Evolutionary conservation across 2,329 filamentous ascomycete species (phyloP).

Genomic region (Ceratocystis harringtonii): DNA sequence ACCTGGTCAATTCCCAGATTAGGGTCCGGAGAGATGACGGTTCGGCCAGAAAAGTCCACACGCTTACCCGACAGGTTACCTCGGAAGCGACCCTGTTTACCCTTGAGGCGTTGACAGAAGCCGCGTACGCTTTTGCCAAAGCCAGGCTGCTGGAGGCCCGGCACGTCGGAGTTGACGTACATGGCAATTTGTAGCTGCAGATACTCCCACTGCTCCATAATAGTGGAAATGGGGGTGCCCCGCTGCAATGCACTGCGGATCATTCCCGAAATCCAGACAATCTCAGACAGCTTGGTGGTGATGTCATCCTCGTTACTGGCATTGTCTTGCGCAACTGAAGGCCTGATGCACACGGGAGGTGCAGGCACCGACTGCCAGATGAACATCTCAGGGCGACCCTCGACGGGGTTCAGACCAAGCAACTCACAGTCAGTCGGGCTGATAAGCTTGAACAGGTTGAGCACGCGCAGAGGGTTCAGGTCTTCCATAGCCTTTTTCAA

Average conservation of each 20-base stretch:
- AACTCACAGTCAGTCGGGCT: conserved; percentile 77
- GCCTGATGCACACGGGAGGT: conserved; percentile 83
- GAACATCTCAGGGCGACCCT: conserved; percentile 89
- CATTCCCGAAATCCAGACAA: conserved; percentile 79
- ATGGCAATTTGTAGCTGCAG: conserved; percentile 89
- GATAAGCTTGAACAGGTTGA: conserved; percentile 86
- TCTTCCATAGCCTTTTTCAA: conserved; percentile 87
- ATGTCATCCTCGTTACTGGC: conserved; percentile 93
- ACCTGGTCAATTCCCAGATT: conserved; percentile 90
- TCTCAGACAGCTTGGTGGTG: conserved; percentile 92
- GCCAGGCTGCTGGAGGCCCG: conserved; percentile 76
- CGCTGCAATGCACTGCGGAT: conserved; percentile 70
- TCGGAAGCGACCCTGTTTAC: conserved; percentile 92
- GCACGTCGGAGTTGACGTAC: conserved; percentile 95
- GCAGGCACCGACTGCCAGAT: conserved; percentile 94
- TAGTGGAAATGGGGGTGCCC: conserved; percentile 69
- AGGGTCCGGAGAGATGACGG: conserved; percentile 93
- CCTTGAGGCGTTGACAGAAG: conserved; percentile 89
- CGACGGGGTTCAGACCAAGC: conserved; percentile 70
- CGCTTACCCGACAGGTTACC: conserved; percentile 95
- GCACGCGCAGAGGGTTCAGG: conserved; percentile 70
- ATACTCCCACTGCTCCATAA: conserved; percentile 98
- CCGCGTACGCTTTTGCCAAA: conserved; percentile 81
- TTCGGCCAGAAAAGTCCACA: conserved; percentile 94
- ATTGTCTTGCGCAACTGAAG: conserved; percentile 83